Evolutionary conservation across 2,329 filamentous ascomycete genomes (phyloP).

Genomic region (Colletotrichum nymphaeae): DNA sequence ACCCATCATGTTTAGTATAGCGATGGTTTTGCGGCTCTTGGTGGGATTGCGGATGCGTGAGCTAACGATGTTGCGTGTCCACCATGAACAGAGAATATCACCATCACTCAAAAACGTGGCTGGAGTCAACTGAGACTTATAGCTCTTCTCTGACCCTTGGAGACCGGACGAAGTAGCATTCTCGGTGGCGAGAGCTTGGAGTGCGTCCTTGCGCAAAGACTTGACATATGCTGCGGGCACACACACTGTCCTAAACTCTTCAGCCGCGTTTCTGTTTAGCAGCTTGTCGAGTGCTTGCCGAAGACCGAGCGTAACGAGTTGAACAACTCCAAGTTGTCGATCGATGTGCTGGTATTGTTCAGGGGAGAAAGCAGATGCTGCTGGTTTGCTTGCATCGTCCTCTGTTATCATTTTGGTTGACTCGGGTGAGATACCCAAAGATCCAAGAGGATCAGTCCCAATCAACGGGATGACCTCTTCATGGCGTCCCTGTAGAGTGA

Average conservation of each 20-base stretch:
- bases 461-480: not conserved
- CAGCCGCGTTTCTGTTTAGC: not conserved
- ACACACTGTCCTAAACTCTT: not conserved
- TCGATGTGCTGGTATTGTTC: not conserved
- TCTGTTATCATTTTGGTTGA: not conserved
- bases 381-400: not conserved
- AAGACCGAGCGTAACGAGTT: not conserved
- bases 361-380: not conserved
- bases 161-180: not conserved
- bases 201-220: not conserved
- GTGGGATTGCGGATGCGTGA: not conserved
- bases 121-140: not conserved
- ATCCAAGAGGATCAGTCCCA: not conserved
- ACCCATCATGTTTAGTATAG: slow-evolving; percentile 5
- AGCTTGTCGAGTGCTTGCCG: not conserved
- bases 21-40: not conserved
- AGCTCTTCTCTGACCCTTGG: too few relatives aligned
- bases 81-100: slow-evolving; percentile 52
- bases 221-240: not conserved
- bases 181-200: not conserved
- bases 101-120: slow-evolving; percentile 49
- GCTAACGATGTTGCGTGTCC: slow-evolving; percentile 43
- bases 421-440: not conserved
- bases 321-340: not conserved
- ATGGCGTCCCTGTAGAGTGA: not conserved